phyloP scores from a whole-genome alignment of 345 rosid genomes.

The Euclidium syriacum region DNA sequence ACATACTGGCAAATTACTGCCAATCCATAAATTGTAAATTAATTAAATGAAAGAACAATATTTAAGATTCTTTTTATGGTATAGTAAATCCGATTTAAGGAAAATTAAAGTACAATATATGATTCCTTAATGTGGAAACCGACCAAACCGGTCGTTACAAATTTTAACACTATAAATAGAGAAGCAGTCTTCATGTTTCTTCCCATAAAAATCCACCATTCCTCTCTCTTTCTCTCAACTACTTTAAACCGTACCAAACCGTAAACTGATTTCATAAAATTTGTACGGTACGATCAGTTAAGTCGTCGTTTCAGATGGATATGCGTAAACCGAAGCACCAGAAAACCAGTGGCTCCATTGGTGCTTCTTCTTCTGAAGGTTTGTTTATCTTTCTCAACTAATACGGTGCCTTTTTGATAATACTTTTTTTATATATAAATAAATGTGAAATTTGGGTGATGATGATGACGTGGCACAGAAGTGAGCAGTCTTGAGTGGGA shows the following conservation, averaged over 20 bases:
- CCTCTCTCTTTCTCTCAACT: not conserved
- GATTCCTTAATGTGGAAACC: constrained; percentile 19
- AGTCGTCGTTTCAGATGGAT: constrained; percentile 20
- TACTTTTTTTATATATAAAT: not conserved
- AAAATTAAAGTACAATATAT: constrained; percentile 2
- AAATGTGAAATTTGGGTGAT: not conserved
- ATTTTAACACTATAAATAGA: constrained; percentile 17
- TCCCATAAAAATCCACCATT: not conserved
- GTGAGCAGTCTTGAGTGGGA: constrained; percentile 49
- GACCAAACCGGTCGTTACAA: constrained; percentile 29
- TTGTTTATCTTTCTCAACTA: not conserved
- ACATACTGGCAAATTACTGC: constrained; percentile 1
- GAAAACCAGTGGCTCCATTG: constrained; percentile 19
- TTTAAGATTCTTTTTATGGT: not conserved
- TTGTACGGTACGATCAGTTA: not conserved
- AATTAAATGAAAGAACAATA: not conserved
- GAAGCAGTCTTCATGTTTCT: constrained; percentile 2
- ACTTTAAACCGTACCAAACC: not conserved
- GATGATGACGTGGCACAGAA: constrained; percentile 32
- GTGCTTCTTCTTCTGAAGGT: constrained; percentile 29
- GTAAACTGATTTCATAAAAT: not conserved
- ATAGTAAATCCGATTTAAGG: constrained; percentile 3
- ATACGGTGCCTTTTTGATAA: not conserved
- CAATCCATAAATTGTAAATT: constrained; percentile 5
- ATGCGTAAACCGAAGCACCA: constrained; percentile 27